Percentiles rank a stretch among this genome's conserved stretches.
Evolutionary conservation across 129 eudicot genomes (phyloP).

Genomic region (Artemisia annua): DNA sequence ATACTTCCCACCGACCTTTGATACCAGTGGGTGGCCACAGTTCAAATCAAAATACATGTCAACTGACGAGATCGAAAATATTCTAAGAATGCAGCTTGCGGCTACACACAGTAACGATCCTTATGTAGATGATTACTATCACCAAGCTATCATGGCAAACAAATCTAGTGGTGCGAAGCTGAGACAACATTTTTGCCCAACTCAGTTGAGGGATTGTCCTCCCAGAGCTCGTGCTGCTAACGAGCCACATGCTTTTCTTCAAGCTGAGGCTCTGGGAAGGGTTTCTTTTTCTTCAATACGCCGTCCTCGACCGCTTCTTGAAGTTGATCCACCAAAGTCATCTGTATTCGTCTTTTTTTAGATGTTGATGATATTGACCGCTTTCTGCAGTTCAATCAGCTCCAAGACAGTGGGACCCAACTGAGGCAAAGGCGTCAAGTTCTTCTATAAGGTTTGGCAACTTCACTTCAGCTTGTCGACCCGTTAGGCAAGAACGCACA

Average conservation of each 20-base stretch:
- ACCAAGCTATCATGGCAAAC: slow-evolving; percentile 80
- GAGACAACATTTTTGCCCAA: slow-evolving; percentile 88
- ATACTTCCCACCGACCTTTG: slow-evolving; percentile 56
- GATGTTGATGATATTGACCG: slow-evolving; percentile 96
- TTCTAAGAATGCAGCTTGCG: slow-evolving; percentile 81
- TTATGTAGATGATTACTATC: slow-evolving; percentile 87
- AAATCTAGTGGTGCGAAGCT: slow-evolving; percentile 63
- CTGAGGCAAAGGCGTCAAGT: slow-evolving; percentile 73
- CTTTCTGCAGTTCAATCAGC: slow-evolving; percentile 70
- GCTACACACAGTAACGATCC: slow-evolving; percentile 97
- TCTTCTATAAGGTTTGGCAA: slow-evolving; percentile 77
- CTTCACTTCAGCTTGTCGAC: slow-evolving; percentile 90
- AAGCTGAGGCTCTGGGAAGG: slow-evolving; percentile 94
- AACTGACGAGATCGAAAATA: slow-evolving; percentile 78
- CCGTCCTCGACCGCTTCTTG: slow-evolving; percentile 98
- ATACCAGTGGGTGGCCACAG: slow-evolving; percentile 77
- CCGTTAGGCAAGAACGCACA: slow-evolving; percentile 68
- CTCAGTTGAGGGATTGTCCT: slow-evolving; percentile 58
- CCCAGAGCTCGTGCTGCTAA: slow-evolving; percentile 59
- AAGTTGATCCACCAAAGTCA: slow-evolving; percentile 71
- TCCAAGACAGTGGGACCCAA: slow-evolving; percentile 68
- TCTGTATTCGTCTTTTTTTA: slow-evolving; percentile 71
- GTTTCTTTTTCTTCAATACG: slow-evolving; percentile 92
- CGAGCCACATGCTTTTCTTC: slow-evolving; percentile 89
- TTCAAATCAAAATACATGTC: slow-evolving; percentile 83